Percentiles rank a stretch among this genome's conserved stretches.
Conservation (phyloP, 345 rosid genomes). For the Leavenworthia alabamica region DNA sequence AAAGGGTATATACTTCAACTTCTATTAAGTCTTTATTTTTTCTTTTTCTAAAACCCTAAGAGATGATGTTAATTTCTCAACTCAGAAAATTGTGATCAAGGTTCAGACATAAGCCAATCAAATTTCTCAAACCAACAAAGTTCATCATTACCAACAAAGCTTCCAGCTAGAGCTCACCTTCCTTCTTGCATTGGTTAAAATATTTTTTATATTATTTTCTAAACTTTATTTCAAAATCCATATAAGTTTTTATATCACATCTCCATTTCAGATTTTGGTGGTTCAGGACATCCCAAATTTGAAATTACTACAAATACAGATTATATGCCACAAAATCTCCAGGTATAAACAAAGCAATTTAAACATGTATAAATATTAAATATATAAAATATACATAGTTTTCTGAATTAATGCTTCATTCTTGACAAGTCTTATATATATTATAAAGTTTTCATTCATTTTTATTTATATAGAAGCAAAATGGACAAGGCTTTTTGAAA, state of each 20-base stretch:
- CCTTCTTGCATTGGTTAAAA: slow-evolving; percentile 77
- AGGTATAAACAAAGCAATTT: not conserved
- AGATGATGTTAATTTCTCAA: not conserved
- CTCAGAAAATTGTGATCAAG: slow-evolving; percentile 50
- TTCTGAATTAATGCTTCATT: not conserved
- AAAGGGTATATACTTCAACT: slow-evolving; percentile 41
- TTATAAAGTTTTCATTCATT: not conserved
- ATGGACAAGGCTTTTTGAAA: slow-evolving; percentile 32
- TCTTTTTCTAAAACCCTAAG: not conserved
- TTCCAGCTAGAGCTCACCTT: slow-evolving; percentile 81
- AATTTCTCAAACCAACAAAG: slow-evolving; percentile 45
- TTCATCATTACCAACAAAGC: slow-evolving; percentile 67
- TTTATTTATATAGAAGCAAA: slow-evolving; percentile 22
- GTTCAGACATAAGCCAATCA: slow-evolving; percentile 43
- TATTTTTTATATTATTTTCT: not conserved
- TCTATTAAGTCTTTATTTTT: not conserved
- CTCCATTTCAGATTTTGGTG: slow-evolving; percentile 48
- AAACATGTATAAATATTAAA: not conserved
- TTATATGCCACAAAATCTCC: slow-evolving; percentile 55
- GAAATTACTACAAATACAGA: slow-evolving; percentile 59
- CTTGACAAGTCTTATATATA: not conserved
- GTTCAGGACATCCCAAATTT: slow-evolving; percentile 64
- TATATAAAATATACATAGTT: not conserved
- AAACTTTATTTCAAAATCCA: not conserved
- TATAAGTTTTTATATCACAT: slow-evolving; percentile 7